Evolutionary conservation across 2,329 filamentous ascomycete species (phyloP), one percentile per base, ranked within the genome.

Genomic region (Camptophora hylomeconis): DNA sequence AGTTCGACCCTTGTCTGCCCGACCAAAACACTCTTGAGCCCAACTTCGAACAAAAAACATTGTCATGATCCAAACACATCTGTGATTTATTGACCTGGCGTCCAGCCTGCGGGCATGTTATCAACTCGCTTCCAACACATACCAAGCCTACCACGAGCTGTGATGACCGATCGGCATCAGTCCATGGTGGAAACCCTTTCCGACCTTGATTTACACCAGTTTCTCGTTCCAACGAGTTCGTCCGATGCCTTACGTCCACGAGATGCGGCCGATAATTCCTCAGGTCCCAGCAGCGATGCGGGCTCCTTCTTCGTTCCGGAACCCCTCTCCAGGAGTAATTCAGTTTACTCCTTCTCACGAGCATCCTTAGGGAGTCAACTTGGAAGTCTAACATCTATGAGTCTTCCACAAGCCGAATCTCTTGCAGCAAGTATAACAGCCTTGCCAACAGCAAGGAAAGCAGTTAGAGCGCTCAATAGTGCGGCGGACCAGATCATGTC

Each of bases 341-440:
- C 87, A 19, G 84, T 95, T 42, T 94, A 92, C 56, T 93, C 89
- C 2, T 69, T 98, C 34, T 93, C 84, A 2, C 74, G 87, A 24
- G 80, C 79, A 18, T 94, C 87, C 5, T 93, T 98, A 53, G 81
- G 83, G 39, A 92, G 81, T 46, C 89, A 95, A 54, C 72, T 95
- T 30, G 81, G 82, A 26, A 84, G 94, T 52, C 65, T 98, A 39
- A 95, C 86, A 0, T 84, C 84, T 11, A 75, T 95, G 33, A 78
- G 83, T 45, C 67, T 95, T 2, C 89, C 89, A 1, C 79, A 92
- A 51, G 81, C 87, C 29, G 75, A 77, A 23, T 77, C 81, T 0
- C 65, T 98, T 13, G 82, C 83, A 16, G 79, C 75, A 39, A 82
- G 78, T 47, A 84, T 98, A 26, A 72, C 76, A 6, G 76, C 81